These are phyloP conservation scores for Zygnema circumcarinatum DNA, from an alignment of 139 green algal genomes.

Conservation along the genomic window DNA sequence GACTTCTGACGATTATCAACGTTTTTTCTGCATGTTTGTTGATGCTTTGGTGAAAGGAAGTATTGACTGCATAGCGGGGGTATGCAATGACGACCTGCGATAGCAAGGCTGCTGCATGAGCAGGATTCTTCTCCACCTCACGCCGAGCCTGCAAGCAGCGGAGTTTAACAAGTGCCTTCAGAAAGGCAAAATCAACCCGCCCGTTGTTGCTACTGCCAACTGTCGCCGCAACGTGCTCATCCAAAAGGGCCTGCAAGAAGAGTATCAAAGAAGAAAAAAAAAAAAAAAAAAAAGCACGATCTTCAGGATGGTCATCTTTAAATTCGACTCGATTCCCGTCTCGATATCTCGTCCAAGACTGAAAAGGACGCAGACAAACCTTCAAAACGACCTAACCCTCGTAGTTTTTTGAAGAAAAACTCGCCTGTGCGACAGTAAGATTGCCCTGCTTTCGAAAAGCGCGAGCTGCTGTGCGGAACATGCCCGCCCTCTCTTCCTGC, in stretches of 20 bases:
- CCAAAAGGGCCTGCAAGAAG: not conserved
- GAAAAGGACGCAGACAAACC: not conserved
- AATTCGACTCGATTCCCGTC: no score
- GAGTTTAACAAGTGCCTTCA: not conserved
- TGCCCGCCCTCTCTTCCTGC: not conserved
- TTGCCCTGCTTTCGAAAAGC: slow-evolving; percentile 30
- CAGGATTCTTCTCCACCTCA: not conserved
- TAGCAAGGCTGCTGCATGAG: not conserved
- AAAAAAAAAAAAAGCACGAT: slow-evolving; percentile 13
- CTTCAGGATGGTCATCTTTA: not conserved
- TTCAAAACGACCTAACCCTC: not conserved
- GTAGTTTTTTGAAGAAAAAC: not conserved
- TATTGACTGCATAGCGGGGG: no score
- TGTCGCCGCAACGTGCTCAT: not conserved
- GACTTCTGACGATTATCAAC: no score
- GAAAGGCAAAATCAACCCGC: not conserved
- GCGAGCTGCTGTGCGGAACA: slow-evolving; percentile 2
- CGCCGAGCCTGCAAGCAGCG: not conserved
- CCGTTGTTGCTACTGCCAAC: not conserved
- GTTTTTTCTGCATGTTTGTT: no score
- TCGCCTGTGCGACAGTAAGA: slow-evolving; percentile 25
- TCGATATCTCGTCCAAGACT: not conserved
- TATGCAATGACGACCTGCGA: not conserved
- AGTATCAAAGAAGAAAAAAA: slow-evolving; percentile 18
- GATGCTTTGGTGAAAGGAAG: no score